phyloP scores from a whole-genome alignment of 352 stramenopile species.

The Peronospora tabacina region DNA sequence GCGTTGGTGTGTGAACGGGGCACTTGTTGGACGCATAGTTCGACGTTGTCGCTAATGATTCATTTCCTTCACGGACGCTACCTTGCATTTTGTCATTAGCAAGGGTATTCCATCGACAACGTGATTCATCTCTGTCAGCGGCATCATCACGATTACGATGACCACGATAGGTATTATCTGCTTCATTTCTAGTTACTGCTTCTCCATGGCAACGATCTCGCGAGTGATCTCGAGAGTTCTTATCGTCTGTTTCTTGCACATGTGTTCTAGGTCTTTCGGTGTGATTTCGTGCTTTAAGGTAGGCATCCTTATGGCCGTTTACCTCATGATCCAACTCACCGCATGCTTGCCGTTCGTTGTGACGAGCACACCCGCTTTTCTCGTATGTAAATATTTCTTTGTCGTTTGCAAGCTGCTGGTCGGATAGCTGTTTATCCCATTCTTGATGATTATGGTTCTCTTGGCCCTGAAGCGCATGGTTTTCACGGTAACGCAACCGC shows the following conservation, averaged over 20 bases:
- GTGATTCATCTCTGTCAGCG: slow-evolving; percentile 6
- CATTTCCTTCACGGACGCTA: slow-evolving; percentile 1
- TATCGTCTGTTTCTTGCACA: not conserved
- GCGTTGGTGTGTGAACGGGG: not conserved
- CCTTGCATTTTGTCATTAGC: slow-evolving; percentile 1
- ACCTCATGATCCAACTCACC: slow-evolving; percentile 27
- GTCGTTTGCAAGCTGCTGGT: slow-evolving; percentile 36
- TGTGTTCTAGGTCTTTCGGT: not conserved
- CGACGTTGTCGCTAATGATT: slow-evolving; percentile 8
- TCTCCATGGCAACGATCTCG: slow-evolving; percentile 5
- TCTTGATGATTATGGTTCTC: slow-evolving; percentile 50
- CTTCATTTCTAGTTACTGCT: not conserved
- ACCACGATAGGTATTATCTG: not conserved
- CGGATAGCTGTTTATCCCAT: slow-evolving; percentile 39
- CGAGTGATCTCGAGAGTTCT: not conserved
- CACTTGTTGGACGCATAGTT: slow-evolving; percentile 7
- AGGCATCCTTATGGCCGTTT: slow-evolving; percentile 13
- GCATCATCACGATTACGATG: slow-evolving; percentile 4
- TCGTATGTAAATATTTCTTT: slow-evolving; percentile 41
- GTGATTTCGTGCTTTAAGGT: slow-evolving; percentile 1
- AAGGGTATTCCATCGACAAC: slow-evolving; percentile 9
- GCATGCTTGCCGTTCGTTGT: slow-evolving; percentile 23
- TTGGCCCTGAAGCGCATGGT: slow-evolving; percentile 38
- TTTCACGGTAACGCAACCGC: slow-evolving; percentile 34
- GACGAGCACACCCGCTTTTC: slow-evolving; percentile 23